Evolutionary conservation across 352 stramenopile genomes (phyloP), one percentile per base, ranked within the genome.

Genomic region (Phytophthora ramorum): DNA sequence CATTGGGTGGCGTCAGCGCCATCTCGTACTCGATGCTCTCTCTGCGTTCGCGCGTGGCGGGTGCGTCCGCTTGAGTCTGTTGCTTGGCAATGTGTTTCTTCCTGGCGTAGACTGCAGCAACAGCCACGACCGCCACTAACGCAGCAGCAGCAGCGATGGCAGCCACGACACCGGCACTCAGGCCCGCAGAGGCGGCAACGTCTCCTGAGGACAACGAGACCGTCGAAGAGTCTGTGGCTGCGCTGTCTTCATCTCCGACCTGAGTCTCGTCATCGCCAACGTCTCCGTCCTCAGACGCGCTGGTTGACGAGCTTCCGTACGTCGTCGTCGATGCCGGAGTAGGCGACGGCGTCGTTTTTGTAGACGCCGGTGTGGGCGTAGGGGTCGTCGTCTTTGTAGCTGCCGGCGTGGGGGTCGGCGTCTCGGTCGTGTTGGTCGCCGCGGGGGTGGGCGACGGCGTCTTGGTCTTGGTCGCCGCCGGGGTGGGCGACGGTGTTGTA

Each of bases 1-100:
- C 50, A 34, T 77, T 66, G 7, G 61, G 46, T 24, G 70, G 70
- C 35, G 70, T 78, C 37, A 75, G 26, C 1, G 47, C 70, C 66
- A 75, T 75, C 43, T 74, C 70, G 57, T 78, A 78, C 46, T 78
- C 70, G 26, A 68, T 44, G 46, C 70, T 78, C 41, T 50, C 40
- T 20, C 66, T 56, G 41, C 59, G 65, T 49, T 59, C 54, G 14
- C 52, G 65, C 10, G 65, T 14, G 3, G 46, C 35, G 10, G 52
- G 47, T 2, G 46, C 37, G 2, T 57, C 54, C 17, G 24, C 35
- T 10, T 59, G 48, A 14, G 35, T 28, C 35, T 73, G 41, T 19
- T 61, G 22, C 14, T 32, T 28, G 14, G 12, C 16, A 16, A 35
- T 17, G 17, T 49, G 63, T 44, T 28, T 63, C 54, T 69, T 75